phyloP scores from a whole-genome alignment of 768 basidiomycete species.

The Mycena amicta region DNA sequence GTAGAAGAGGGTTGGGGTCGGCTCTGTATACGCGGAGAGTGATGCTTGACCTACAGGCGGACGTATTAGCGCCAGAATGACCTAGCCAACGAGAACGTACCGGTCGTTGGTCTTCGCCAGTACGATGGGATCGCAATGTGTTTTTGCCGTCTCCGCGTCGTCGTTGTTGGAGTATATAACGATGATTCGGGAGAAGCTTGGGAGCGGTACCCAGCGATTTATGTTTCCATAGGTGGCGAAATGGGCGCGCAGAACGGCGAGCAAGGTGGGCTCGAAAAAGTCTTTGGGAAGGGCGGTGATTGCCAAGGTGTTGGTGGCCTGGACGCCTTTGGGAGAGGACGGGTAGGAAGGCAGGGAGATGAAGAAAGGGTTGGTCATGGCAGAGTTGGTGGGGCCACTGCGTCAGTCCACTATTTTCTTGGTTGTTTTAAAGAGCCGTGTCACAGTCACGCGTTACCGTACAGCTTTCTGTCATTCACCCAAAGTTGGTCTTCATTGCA shows the following conservation, averaged over 20 bases:
- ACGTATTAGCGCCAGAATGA: neutral
- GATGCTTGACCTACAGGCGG: slow-evolving; percentile 41
- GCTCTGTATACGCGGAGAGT: slow-evolving; percentile 71
- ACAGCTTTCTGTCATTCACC: neutral
- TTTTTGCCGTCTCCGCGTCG: slow-evolving; percentile 69
- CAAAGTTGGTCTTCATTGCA: too few species aligned
- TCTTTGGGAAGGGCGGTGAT: slow-evolving; percentile 74
- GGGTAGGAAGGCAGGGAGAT: slow-evolving; percentile 19
- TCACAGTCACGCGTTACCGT: neutral
- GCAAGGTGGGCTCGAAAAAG: slow-evolving; percentile 75
- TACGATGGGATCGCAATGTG: slow-evolving; percentile 62
- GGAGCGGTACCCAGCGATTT: slow-evolving; percentile 89
- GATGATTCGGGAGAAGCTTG: slow-evolving; percentile 79
- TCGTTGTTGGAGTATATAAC: slow-evolving; percentile 72
- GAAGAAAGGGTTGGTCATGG: slow-evolving; percentile 19
- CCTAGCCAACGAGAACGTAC: slow-evolving; percentile 40
- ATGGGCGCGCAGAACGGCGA: slow-evolving; percentile 67
- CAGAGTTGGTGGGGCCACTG: neutral
- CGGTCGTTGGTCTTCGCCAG: slow-evolving; percentile 53
- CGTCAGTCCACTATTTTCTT: neutral
- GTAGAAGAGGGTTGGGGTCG: slow-evolving; percentile 63
- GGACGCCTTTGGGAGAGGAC: slow-evolving; percentile 13
- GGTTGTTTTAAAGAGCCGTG: neutral
- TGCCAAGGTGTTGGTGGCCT: slow-evolving; percentile 80
- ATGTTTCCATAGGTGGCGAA: slow-evolving; percentile 80